A percentile compares a stretch with the other conserved stretches of the same genome.
Evolutionary conservation across 2,329 filamentous ascomycete species (phyloP).

Genomic region (Sclerotinia nivalis): DNA sequence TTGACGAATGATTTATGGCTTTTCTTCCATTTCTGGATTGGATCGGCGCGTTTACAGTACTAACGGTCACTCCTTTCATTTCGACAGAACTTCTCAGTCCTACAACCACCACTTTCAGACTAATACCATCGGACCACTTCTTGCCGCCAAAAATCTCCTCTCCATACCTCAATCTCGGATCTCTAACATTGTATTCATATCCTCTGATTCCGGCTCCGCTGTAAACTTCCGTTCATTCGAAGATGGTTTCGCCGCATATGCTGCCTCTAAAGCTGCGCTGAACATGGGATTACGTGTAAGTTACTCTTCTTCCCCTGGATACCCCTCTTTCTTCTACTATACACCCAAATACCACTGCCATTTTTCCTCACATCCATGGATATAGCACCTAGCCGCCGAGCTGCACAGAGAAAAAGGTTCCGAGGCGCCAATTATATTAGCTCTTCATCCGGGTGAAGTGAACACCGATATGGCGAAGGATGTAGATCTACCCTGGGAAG

Average conservation of each 20-base stretch:
- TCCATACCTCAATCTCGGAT: slow-evolving; percentile 29
- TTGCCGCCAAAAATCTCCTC: slow-evolving; percentile 55
- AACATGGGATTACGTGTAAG: slow-evolving; percentile 52
- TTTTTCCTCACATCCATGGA: not conserved
- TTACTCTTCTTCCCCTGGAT: not conserved
- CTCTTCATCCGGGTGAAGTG: slow-evolving; percentile 8
- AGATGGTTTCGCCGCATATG: slow-evolving; percentile 59
- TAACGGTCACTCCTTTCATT: not conserved
- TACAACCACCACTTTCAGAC: slow-evolving; percentile 58
- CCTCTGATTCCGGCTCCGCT: slow-evolving; percentile 56
- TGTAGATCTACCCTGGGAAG: not conserved
- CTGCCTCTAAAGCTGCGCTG: slow-evolving; percentile 56
- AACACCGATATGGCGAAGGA: slow-evolving; percentile 11
- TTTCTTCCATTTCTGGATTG: too few species aligned
- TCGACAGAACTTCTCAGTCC: slow-evolving; percentile 50
- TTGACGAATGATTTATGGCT: too few species aligned
- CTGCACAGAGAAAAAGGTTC: not conserved
- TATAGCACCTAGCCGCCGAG: slow-evolving; percentile 8
- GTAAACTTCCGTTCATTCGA: slow-evolving; percentile 54
- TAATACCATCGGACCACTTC: slow-evolving; percentile 60
- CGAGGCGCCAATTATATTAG: not conserved
- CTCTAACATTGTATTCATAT: slow-evolving; percentile 55
- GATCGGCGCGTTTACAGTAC: not conserved
- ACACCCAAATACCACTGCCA: too few species aligned
- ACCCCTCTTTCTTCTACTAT: not conserved